Base-by-base conservation (phyloP, 495 filamentous ascomycete genomes). In the Immersiella caudata region DNA sequence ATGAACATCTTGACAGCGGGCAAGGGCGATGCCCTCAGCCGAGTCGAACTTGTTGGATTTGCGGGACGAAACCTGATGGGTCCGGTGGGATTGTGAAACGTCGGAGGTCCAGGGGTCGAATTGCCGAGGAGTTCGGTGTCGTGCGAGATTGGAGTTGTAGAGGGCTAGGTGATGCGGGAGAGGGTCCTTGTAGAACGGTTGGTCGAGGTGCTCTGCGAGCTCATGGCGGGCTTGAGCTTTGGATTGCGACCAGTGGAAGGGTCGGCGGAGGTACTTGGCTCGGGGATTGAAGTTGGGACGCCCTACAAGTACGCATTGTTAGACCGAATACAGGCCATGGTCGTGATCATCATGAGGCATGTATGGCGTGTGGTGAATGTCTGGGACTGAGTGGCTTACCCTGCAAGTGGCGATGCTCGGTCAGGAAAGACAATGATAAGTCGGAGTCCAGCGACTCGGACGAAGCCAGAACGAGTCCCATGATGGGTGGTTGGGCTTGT, bases 21-120 rank as follows among this genome's bases (percentile, higher is more conserved):
- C 76, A 40, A 79, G 65, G 0, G 62, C 70, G 50, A 67, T 68
- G 67, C 71, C 68, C 35, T 80, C 78, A n/a, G 71, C 72, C 14
- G 60, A 56, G 7, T 76, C 74, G 14, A 35, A 25, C 29, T 26
- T 33, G 11, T 16, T 8, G 50, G 11, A 7, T 25, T 56, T 36
- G 25, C 63, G 63, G 14, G 51, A 21, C 11, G 20, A 29, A 33
- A 12, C 16, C 5, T 6, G 40, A 12, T 46, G 40, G 5, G 40
- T 46, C 2, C 40, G 40, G 40, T 12, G 40, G 11, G 40, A 46
- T 18, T 62, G 59, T 12, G 14, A 7, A 16, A 25, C 20, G 35
- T 21, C 11, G 18, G 25, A 36, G 20, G 52, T 18, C 35, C 6
- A 14, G 11, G 18, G 22, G 20, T 46, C 52, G 21, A 18, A 3